These are phyloP conservation scores for Panicum miliaceum DNA, from an alignment of 176 grass and related monocot genomes.

Conservation along the genomic window DNA sequence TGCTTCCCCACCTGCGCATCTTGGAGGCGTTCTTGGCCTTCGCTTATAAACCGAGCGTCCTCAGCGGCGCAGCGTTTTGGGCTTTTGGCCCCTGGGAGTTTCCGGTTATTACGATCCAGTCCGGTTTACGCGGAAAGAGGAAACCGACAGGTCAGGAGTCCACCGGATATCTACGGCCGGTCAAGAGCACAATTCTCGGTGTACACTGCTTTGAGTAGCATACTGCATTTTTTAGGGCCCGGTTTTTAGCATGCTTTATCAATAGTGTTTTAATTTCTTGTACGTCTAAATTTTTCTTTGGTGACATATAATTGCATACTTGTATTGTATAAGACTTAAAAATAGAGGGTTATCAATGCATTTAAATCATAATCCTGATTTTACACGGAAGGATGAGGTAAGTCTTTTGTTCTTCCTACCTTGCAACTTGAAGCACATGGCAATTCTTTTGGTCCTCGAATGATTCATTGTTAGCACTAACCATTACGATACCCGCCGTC, in stretches of 20 bases:
- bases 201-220: background rate
- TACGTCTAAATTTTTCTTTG: background rate
- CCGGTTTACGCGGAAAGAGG: constrained; percentile 18
- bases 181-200: background rate
- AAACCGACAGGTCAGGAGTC: constrained; percentile 43
- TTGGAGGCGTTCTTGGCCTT: constrained; percentile 43
- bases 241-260: background rate
- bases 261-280: background rate
- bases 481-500: too few species aligned
- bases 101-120: constrained; percentile 14
- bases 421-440: background rate
- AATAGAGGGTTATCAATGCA: background rate
- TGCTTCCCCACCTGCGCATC: constrained; percentile 32
- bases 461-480: too few species aligned
- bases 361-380: background rate
- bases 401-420: background rate
- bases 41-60: constrained; percentile 45
- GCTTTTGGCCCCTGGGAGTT: background rate
- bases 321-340: background rate
- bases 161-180: constrained; percentile 8
- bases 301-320: background rate
- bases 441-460: background rate
- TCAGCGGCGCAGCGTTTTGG: constrained; percentile 13
- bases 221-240: background rate
- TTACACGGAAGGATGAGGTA: background rate